Evolutionary conservation across 352 stramenopile species (phyloP), one percentile per base, ranked within the genome.

Genomic region (Phytophthora colocasiae): DNA sequence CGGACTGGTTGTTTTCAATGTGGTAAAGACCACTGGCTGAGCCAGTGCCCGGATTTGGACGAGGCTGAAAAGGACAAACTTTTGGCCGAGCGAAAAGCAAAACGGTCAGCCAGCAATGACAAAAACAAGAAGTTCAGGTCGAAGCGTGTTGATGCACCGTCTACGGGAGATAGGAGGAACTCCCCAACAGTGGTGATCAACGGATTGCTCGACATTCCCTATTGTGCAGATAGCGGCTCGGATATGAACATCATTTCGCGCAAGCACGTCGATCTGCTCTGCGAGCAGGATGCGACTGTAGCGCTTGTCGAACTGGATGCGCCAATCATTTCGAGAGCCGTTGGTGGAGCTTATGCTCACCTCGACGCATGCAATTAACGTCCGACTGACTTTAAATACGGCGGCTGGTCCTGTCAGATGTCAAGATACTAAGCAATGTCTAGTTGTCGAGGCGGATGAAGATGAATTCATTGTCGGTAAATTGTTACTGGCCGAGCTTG

Each of bases 21-120:
- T 38, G 39, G 62, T 2, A 69, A 63, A 24, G 52, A 64, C n/a
- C 53, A 64, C 10, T 69, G 61, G 50, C 34, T 69, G 19, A 19
- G 19, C 19, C 19, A 19, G 19, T 19, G 19, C 19, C 19, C 19
- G 19, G 19, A 19, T 19, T 10, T 63, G 0, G 43, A 56, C 40
- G 52, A 63, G 14, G 45, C 48, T 11, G 40, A 1, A 3, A 64
- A 63, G 12, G 53, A 70, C 11, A 15, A 14, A 6, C 14, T 69
- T 10, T 34, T 64, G 12, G 53, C 40, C 2, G 47, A 65, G 11
- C 2, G 22, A 41, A 49, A 38, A 19, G 29, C 8, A 7, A 44
- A 52, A 29, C 40, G 39, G 31, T 9, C 8, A 14, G 14, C 14
- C 6, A 27, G 12, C 7, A 26, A n/a, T 29, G 22, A 24, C 15